A percentile compares a stretch with the other conserved stretches of the same genome.
These are phyloP conservation scores for Zea luxurians DNA, from an alignment of 176 grass and related monocot species.

Conservation along the genomic window DNA sequence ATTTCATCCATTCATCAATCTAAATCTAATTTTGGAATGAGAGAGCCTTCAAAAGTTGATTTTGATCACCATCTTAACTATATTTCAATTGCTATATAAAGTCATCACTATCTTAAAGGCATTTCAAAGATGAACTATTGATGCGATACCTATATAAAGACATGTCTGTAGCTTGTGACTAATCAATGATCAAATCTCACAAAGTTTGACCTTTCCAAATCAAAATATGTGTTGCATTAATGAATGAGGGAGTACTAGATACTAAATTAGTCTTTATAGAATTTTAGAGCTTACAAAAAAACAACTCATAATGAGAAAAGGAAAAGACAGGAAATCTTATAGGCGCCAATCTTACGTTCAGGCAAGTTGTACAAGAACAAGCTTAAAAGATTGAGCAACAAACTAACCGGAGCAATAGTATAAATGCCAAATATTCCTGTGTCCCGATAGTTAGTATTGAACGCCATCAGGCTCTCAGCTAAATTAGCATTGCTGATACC, in stretches of 20 bases:
- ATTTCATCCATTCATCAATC: background rate
- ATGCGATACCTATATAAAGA: background rate
- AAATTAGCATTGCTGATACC: conserved; percentile 70
- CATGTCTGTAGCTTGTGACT: background rate
- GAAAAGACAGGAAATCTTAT: too few species aligned
- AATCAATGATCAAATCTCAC: background rate
- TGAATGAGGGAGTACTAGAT: background rate
- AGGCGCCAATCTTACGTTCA: background rate
- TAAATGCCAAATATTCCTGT: conserved; percentile 93
- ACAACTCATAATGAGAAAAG: background rate
- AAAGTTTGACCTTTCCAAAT: background rate
- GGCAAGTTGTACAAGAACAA: background rate
- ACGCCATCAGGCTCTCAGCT: conserved; percentile 84
- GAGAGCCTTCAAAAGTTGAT: background rate
- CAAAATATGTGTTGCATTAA: background rate
- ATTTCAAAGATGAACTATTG: background rate
- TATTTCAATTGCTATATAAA: background rate
- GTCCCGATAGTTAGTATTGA: conserved; percentile 96
- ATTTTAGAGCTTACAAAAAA: too few species aligned
- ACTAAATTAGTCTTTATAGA: too few species aligned
- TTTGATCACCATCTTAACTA: background rate
- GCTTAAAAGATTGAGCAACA: conserved; percentile 23
- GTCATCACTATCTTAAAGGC: background rate
- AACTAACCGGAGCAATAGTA: conserved; percentile 60
- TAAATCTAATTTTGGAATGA: background rate